Evolutionary conservation across 208 protist species (phyloP).

Genomic region (Wallacemonas collosoma): DNA sequence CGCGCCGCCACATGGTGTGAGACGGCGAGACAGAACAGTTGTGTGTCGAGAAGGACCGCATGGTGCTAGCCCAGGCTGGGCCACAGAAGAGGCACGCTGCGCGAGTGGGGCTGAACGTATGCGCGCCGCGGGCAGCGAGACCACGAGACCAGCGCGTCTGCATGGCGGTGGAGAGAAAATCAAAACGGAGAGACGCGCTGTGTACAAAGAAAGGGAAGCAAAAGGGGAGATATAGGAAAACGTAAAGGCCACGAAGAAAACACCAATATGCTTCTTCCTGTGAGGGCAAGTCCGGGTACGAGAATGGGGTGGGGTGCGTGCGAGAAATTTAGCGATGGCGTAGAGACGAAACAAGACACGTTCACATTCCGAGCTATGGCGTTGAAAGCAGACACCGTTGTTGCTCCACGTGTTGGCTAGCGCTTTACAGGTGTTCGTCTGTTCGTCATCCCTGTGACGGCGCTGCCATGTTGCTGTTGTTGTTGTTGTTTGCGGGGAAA

Average conservation of each 20-base stretch:
- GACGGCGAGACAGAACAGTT: background rate
- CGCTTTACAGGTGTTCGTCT: too few relatives aligned
- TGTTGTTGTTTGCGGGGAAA: background rate
- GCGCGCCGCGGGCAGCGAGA: background rate
- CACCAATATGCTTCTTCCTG: too few relatives aligned
- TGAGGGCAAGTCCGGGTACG: too few relatives aligned
- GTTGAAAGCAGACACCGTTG: too few relatives aligned
- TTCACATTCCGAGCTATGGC: too few relatives aligned
- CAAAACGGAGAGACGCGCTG: background rate
- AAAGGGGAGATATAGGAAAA: too few relatives aligned
- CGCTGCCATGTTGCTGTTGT: background rate
- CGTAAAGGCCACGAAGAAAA: too few relatives aligned
- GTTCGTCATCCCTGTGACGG: background rate
- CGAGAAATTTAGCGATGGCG: too few relatives aligned
- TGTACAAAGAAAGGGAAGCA: constrained; percentile 3
- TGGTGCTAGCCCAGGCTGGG: background rate
- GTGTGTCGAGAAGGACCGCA: background rate
- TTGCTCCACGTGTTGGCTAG: too few relatives aligned
- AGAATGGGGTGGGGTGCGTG: too few relatives aligned
- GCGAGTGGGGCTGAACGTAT: background rate
- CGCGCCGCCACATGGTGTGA: background rate
- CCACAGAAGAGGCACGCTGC: background rate
- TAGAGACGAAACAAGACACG: too few relatives aligned
- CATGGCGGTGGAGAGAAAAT: background rate
- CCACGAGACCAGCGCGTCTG: background rate